Base-by-base conservation (phyloP, 2,329 filamentous ascomycete genomes). In the Hymenoscyphus infarciens region DNA sequence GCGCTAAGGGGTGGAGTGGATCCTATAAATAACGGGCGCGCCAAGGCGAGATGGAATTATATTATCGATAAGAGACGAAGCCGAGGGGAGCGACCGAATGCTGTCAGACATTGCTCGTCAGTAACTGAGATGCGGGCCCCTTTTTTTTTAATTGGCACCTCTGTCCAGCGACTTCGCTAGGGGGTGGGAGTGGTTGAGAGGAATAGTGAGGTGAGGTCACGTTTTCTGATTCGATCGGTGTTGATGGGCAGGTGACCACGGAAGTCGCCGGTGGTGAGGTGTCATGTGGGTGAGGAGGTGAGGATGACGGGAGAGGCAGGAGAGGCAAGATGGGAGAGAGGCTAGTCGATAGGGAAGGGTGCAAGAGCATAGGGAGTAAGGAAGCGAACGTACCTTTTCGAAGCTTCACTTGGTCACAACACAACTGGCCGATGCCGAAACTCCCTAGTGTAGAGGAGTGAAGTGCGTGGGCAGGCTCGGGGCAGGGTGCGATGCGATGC, bases 91-190 rank as follows among this genome's bases (percentile, higher is more conserved):
- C n/a, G 38, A 25, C 16, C 33, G 52, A 38, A 35, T 16, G 38
- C 42, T 57, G 54, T 61, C 22, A 39, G 57, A 57, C 60, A 61
- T 57, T 38, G 60, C 38, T 57, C 31, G 60, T 57, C 42, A 61
- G 60, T 61, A 61, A 61, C 19, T 22, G 39, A 22, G 35, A 16
- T 31, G 22, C 31, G 19, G n/a, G 49, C 25, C 39, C n/a, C n/a
- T n/a, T n/a, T n/a, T n/a, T n/a, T n/a, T n/a, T n/a, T 61, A 8
- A 57, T 57, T 57, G 54, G 59, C 42, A 25, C 42, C 42, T 49
- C n/a, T 6, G 31, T 33, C 10, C 31, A 11, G 31, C 31, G n/a
- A 22, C 11, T 49, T 22, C 7, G 3, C n/a, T 49, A 2, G 42
- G 42, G 16, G 16, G 42, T 22, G 42, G 42, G 8, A 15, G 10